Evolutionary conservation across 257 asterid genomes (phyloP).

Genomic region (Eustoma russellianum): DNA sequence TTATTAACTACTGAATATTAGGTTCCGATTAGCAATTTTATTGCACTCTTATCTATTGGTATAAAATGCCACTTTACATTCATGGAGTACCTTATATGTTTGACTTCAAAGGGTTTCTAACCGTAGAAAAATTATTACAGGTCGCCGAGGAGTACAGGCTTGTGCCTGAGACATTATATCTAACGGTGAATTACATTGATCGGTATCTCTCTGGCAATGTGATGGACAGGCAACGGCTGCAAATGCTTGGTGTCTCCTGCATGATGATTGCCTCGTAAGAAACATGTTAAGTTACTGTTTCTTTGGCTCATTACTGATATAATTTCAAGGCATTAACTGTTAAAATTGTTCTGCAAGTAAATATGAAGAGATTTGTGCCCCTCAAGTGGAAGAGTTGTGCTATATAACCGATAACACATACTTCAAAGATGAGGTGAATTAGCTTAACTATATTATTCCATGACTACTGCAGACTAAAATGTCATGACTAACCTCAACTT

Average conservation of each 20-base stretch:
- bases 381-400: slow-evolving; percentile 85
- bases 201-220: slow-evolving; percentile 90
- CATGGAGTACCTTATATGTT: too few relatives aligned
- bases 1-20: not conserved
- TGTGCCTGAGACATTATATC: slow-evolving; percentile 69
- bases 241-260: slow-evolving; percentile 87
- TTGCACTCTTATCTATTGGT: too few relatives aligned
- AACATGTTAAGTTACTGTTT: not conserved
- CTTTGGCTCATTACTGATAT: too few relatives aligned
- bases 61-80: too few relatives aligned
- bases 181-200: slow-evolving; percentile 81
- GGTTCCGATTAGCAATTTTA: not conserved
- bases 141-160: slow-evolving; percentile 94
- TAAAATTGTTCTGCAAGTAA: slow-evolving; percentile 36
- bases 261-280: slow-evolving; percentile 99
- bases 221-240: slow-evolving; percentile 79
- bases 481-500: slow-evolving; percentile 7
- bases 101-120: slow-evolving; percentile 6
- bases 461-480: not conserved
- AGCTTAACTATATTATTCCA: not conserved
- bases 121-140: slow-evolving; percentile 21
- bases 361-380: slow-evolving; percentile 87
- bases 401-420: slow-evolving; percentile 81
- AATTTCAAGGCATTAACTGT: slow-evolving; percentile 1
- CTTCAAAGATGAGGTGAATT: slow-evolving; percentile 60